A percentile compares a stretch with the other conserved stretches of the same genome.
phyloP scores from a whole-genome alignment of 2,329 filamentous ascomycete genomes.

The Colletotrichum chrysophilum region DNA sequence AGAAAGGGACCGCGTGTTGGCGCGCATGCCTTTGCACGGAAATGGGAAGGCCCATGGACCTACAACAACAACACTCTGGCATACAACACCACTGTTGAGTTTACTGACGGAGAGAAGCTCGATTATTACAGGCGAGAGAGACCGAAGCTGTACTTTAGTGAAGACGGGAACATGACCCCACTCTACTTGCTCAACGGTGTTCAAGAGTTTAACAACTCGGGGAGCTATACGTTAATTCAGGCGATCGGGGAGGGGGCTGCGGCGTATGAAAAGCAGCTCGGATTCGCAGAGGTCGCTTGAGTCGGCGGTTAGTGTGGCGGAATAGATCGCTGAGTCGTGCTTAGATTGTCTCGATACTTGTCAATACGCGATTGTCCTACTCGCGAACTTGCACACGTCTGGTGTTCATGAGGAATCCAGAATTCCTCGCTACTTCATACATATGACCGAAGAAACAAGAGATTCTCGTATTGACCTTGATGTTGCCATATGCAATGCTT shows the following conservation, averaged over 20 bases:
- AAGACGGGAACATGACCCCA: conserved; percentile 49
- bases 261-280: background rate
- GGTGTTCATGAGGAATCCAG: background rate
- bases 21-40: conserved; percentile 31
- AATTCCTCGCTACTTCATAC: background rate
- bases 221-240: conserved; percentile 28
- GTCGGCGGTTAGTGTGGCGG: background rate
- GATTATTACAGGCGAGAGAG: conserved; percentile 49
- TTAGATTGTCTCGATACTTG: background rate
- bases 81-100: conserved; percentile 32
- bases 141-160: conserved; percentile 53
- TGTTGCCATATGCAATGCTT: background rate
- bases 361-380: background rate
- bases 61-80: conserved; percentile 29
- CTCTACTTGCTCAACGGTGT: conserved; percentile 53
- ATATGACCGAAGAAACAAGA: background rate
- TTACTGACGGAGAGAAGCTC: conserved; percentile 42
- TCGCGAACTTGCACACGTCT: background rate
- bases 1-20: conserved; percentile 33
- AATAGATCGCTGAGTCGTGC: background rate
- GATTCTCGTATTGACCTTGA: background rate
- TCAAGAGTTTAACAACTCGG: conserved; percentile 38
- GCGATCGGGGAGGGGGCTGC: conserved; percentile 22
- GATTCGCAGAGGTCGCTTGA: background rate
- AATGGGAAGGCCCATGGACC: conserved; percentile 32